Conservation (phyloP, 768 basidiomycete species). For the Kwoniella sp. region DNA sequence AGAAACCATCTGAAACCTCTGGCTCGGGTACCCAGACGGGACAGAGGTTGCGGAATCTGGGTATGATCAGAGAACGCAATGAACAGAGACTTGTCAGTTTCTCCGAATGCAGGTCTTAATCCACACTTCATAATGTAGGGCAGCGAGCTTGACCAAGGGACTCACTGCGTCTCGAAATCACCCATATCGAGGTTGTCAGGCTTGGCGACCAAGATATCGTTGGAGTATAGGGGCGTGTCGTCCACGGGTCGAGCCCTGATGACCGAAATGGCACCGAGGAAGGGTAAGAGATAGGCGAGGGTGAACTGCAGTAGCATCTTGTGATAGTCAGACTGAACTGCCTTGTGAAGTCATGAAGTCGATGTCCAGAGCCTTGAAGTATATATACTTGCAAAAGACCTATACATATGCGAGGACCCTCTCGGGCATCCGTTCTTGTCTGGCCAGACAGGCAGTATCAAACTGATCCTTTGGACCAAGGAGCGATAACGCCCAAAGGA, state of each 20-base stretch:
- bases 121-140: too few relatives aligned
- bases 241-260: background rate
- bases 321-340: too few relatives aligned
- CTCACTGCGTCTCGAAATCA: constrained; percentile 5
- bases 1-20: constrained; percentile 7
- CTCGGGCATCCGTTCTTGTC: too few relatives aligned
- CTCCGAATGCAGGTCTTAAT: too few relatives aligned
- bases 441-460: too few relatives aligned
- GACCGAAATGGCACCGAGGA: background rate
- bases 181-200: constrained; percentile 5
- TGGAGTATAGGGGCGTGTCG: constrained; percentile 1
- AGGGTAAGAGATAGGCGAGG: background rate
- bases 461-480: too few relatives aligned
- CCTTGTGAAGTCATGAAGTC: too few relatives aligned
- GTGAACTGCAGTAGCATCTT: background rate
- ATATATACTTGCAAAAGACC: too few relatives aligned
- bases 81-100: background rate
- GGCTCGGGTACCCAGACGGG: constrained; percentile 8
- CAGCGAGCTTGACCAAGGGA: background rate
- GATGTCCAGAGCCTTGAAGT: too few relatives aligned
- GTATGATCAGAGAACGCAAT: background rate
- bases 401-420: too few relatives aligned
- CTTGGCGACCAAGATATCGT: constrained; percentile 9
- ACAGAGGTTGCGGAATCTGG: constrained; percentile 10
- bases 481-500: too few relatives aligned